A percentile compares a stretch with the other conserved stretches of the same genome.
Evolutionary conservation across 1,284 basidiomycete genomes (phyloP).

Genomic region (Fomitiporia mediterranea): DNA sequence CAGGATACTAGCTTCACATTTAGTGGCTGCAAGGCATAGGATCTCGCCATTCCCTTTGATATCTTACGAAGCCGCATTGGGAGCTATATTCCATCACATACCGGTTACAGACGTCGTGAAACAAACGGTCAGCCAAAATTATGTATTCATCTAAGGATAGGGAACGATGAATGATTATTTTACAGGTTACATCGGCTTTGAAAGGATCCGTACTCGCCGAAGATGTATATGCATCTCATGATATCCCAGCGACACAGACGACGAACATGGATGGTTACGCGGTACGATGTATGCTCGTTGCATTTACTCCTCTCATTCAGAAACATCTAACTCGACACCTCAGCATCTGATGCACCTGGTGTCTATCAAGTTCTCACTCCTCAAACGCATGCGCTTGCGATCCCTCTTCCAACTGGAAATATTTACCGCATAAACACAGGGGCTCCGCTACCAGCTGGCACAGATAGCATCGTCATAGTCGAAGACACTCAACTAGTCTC

Average conservation of each 20-base stretch:
- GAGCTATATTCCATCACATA: conserved; percentile 50
- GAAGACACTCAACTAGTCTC: conserved; percentile 75
- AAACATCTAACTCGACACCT: not conserved
- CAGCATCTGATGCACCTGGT: conserved; percentile 58
- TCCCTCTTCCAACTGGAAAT: conserved; percentile 43
- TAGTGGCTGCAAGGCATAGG: conserved; percentile 64
- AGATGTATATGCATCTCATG: conserved; percentile 58
- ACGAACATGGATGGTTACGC: conserved; percentile 91
- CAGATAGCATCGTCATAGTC: conserved; percentile 85
- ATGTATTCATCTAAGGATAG: not conserved
- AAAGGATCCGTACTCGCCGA: conserved; percentile 72
- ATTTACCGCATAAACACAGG: conserved; percentile 81
- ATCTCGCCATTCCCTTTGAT: conserved; percentile 76
- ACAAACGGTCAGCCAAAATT: conserved; percentile 32
- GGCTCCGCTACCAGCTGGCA: conserved; percentile 66
- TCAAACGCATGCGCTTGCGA: conserved; percentile 38
- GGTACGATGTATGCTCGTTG: conserved; percentile 49
- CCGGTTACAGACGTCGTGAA: conserved; percentile 37
- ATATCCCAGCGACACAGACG: conserved; percentile 60
- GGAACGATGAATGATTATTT: not conserved
- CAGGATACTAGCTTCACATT: conserved; percentile 26
- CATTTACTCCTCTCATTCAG: not conserved
- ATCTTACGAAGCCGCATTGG: conserved; percentile 59
- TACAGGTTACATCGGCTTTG: conserved; percentile 51
- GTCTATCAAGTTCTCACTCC: conserved; percentile 70